Conservation (phyloP, 495 filamentous ascomycete genomes). For the Neurospora sp. region DNA sequence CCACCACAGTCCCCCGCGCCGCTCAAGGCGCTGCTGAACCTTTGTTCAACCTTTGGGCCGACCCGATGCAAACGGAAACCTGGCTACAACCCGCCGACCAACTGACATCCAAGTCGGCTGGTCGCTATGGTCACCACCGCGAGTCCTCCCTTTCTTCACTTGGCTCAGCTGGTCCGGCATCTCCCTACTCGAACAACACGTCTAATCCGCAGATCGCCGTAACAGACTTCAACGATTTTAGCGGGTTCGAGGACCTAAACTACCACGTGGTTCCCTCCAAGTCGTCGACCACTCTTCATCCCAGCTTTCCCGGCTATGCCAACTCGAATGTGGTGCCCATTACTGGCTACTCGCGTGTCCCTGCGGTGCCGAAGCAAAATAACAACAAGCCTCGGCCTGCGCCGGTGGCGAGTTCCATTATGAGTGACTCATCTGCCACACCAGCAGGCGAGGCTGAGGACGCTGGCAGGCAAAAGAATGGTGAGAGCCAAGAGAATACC, state of each 20-base stretch:
- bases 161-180: conserved; percentile 44
- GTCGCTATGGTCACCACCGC: conserved; percentile 39
- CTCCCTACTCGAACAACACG: conserved; percentile 41
- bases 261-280: conserved; percentile 28
- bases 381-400: conserved; percentile 31
- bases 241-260: conserved; percentile 27
- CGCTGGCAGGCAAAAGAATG: conserved; percentile 35
- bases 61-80: conserved; percentile 35
- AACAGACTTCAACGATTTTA: conserved; percentile 32
- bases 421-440: conserved; percentile 46
- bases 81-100: conserved; percentile 28
- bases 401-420: conserved; percentile 40
- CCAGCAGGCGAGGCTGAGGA: conserved; percentile 39
- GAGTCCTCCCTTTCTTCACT: conserved; percentile 46
- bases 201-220: conserved; percentile 45
- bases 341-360: conserved; percentile 16
- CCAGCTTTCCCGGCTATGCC: conserved; percentile 19
- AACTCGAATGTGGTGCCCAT: conserved; percentile 10
- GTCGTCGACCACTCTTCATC: conserved; percentile 26
- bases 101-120: conserved; percentile 29
- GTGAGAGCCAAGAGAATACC: conserved; percentile 31
- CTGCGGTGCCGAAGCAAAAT: conserved; percentile 23
- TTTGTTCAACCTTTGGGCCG: conserved; percentile 12
- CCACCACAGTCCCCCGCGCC: conserved; percentile 20
- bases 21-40: conserved; percentile 1